These are phyloP conservation scores for Mixia osmundae DNA, from an alignment of 1,284 basidiomycete species.

Conservation along the genomic window DNA sequence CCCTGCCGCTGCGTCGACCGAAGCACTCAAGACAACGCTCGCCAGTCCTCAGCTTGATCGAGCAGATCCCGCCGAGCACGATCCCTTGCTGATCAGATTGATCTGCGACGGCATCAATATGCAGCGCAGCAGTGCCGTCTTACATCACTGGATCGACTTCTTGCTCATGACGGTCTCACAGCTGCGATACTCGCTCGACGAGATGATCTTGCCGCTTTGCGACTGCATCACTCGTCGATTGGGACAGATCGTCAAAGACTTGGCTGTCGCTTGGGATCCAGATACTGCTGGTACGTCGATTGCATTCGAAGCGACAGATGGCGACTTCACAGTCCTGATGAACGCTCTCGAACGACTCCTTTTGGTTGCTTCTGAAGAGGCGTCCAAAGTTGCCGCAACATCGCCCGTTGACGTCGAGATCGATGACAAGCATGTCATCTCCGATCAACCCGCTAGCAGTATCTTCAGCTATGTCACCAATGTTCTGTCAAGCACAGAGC, in stretches of 20 bases:
- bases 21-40: slow-evolving; percentile 1
- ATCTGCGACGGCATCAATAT: slow-evolving; percentile 54
- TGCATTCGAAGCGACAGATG: slow-evolving; percentile 36
- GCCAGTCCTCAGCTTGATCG: background rate
- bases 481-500: slow-evolving; percentile 21
- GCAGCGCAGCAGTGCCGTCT: slow-evolving; percentile 43
- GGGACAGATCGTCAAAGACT: slow-evolving; percentile 33
- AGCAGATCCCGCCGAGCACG: slow-evolving; percentile 5
- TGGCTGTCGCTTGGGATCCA: slow-evolving; percentile 20
- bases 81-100: slow-evolving; percentile 44
- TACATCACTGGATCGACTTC: slow-evolving; percentile 94
- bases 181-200: slow-evolving; percentile 43
- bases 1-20: slow-evolving; percentile 1
- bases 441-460: slow-evolving; percentile 27
- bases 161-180: slow-evolving; percentile 69
- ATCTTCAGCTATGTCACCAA: slow-evolving; percentile 24
- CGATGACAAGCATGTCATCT: slow-evolving; percentile 2
- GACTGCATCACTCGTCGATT: slow-evolving; percentile 60
- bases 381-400: too few relatives aligned
- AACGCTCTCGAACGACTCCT: slow-evolving; percentile 60
- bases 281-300: slow-evolving; percentile 23
- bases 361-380: slow-evolving; percentile 28
- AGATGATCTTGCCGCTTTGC: slow-evolving; percentile 48
- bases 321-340: slow-evolving; percentile 59
- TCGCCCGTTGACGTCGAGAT: too few relatives aligned